Evolutionary conservation across 352 stramenopile species (phyloP), one percentile per base, ranked within the genome.

Genomic region (Pilasporangium apinafurcum): DNA sequence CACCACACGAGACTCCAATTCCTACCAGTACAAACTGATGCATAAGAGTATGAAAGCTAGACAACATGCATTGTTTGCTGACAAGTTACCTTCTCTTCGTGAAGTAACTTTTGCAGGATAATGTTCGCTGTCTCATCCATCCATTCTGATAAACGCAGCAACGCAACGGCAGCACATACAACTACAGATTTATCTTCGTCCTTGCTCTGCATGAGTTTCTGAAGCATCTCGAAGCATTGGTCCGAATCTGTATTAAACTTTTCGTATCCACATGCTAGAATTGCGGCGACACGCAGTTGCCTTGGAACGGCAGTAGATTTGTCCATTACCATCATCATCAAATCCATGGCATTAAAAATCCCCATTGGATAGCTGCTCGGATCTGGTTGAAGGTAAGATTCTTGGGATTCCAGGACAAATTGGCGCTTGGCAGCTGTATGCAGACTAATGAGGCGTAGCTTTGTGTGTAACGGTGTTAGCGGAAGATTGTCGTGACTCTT

Each of bases 51-150:
- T 10, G 30, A 5, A 10, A 40, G 17, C 16, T 32, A n/a, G n/a
- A 29, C n/a, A 38, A 28, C 10, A 34, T 18, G 13, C 7, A 14
- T 26, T 24, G 10, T 5, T 28, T 25, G 1, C n/a, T 16, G 13
- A 24, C 3, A 4, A 30, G 52, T 20, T 44, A 80, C 68, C 56
- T 66, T 76, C 49, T 91, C 78, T 49, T 94, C 80, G 38, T 94
- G 82, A 9, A 94, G 59, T 2, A 94, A 43, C 20, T 70, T 53
- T 37, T 94, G 82, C 16, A 94, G 61, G 46, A 89, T 62, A 14
- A 92, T 24, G 37, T 89, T 92, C 1, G 82, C 74, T 44, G 83
- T 67, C 69, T 94, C 79, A 36, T 94, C 68, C 74, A 92, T 94
- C 79, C 79, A 94, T 31, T 94, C 74, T 0, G 77, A 88, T 7